phyloP scores from a whole-genome alignment of 169 alveolate species.

The Cryptosporidium baileyi region DNA sequence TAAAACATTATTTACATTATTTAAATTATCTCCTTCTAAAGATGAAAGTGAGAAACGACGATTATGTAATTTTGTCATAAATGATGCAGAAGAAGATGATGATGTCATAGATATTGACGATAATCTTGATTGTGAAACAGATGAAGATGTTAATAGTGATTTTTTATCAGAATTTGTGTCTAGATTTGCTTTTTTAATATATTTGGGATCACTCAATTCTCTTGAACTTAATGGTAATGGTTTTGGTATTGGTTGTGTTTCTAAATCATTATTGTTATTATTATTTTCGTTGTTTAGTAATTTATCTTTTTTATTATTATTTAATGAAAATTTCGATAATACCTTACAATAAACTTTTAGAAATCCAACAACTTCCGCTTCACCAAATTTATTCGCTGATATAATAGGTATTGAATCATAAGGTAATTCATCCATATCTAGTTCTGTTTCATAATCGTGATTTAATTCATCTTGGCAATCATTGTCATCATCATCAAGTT shows the following conservation, averaged over 20 bases:
- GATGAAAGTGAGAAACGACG: constrained; percentile 62
- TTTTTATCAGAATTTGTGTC: not conserved
- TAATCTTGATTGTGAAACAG: not conserved
- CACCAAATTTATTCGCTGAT: constrained; percentile 63
- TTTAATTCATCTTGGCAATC: constrained; percentile 55
- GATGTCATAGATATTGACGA: constrained; percentile 8
- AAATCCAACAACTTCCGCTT: constrained; percentile 65
- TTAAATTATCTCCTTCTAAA: not conserved
- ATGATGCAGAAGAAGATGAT: constrained; percentile 43
- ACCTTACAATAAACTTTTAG: constrained; percentile 41
- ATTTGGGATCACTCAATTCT: constrained; percentile 2
- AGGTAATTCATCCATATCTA: constrained; percentile 70
- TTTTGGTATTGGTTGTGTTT: constrained; percentile 41
- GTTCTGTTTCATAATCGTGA: constrained; percentile 63
- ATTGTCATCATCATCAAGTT: constrained; percentile 37
- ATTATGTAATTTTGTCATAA: constrained; percentile 40
- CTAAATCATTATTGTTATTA: not conserved
- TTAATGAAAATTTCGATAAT: constrained; percentile 14
- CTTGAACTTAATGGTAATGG: constrained; percentile 28
- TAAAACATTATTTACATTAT: not conserved
- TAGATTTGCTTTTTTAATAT: constrained; percentile 2
- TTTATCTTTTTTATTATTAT: not conserved
- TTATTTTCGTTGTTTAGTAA: not conserved
- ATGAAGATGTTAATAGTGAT: not conserved
- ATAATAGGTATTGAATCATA: constrained; percentile 60